Evolutionary conservation across 225 moss, liverwort and hornwort species (phyloP).

Genomic region (Physcomitrellopsis africana): DNA sequence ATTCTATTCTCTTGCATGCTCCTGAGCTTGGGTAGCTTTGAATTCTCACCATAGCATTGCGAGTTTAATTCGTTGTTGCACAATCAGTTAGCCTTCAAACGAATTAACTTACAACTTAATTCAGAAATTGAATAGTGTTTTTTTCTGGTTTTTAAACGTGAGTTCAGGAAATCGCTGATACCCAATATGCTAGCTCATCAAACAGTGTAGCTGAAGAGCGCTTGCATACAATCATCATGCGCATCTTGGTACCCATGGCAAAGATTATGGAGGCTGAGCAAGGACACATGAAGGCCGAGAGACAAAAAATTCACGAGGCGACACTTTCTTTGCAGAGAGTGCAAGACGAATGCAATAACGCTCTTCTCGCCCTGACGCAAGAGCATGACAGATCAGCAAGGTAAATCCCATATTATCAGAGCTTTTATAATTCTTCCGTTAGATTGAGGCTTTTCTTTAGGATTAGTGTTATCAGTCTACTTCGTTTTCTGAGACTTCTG

Average conservation of each 20-base stretch:
- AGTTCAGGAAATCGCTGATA: conserved; percentile 41
- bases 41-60: neutral
- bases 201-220: conserved; percentile 34
- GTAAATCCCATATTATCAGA: conserved; percentile 3
- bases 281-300: conserved; percentile 28
- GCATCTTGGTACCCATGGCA: conserved; percentile 43
- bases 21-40: neutral
- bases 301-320: conserved; percentile 38
- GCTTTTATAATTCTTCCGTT: neutral
- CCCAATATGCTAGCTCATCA: conserved; percentile 19
- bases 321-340: conserved; percentile 36
- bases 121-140: neutral
- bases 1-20: neutral
- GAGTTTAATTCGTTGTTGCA: neutral
- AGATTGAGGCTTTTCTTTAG: too few species aligned
- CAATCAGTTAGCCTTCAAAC: neutral
- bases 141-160: neutral
- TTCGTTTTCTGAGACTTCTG: neutral
- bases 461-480: neutral
- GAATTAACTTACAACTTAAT: too few species aligned
- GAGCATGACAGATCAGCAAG: conserved; percentile 38
- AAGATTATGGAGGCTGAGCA: conserved; percentile 49
- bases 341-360: conserved; percentile 40
- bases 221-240: conserved; percentile 37
- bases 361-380: conserved; percentile 37